A percentile compares a stretch with the other conserved stretches of the same genome.
phyloP scores from a whole-genome alignment of 2,329 filamentous ascomycete genomes.

The Chrysoporthe puriensis region DNA sequence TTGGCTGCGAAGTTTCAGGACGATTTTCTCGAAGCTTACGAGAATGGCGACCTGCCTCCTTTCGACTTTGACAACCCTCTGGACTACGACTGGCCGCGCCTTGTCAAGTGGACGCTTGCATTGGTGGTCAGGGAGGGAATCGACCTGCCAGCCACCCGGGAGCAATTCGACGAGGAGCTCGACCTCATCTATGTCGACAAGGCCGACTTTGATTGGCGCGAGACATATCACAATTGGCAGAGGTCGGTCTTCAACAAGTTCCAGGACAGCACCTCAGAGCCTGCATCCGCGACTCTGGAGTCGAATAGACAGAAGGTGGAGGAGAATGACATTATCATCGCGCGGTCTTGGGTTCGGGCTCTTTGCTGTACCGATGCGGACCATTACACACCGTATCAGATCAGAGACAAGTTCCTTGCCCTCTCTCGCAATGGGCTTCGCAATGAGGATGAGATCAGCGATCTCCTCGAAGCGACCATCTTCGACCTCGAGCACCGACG shows the following conservation, averaged over 20 bases:
- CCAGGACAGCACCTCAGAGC: constrained; percentile 55
- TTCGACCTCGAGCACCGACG: constrained; percentile 52
- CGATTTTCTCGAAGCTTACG: constrained; percentile 68
- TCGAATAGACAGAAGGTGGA: constrained; percentile 1
- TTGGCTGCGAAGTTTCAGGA: constrained; percentile 67
- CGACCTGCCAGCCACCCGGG: constrained; percentile 52
- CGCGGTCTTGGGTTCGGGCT: constrained; percentile 63
- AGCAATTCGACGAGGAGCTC: constrained; percentile 47
- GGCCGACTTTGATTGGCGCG: constrained; percentile 54
- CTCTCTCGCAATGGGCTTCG: constrained; percentile 41
- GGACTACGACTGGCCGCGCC: constrained; percentile 68
- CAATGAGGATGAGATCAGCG: constrained; percentile 45
- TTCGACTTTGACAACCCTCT: constrained; percentile 67
- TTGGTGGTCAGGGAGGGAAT: constrained; percentile 51
- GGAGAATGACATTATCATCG: constrained; percentile 40
- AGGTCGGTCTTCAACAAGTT: constrained; percentile 62
- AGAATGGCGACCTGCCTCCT: constrained; percentile 60
- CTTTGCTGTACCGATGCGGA: constrained; percentile 57
- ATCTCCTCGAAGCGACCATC: constrained; percentile 53
- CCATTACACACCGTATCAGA: constrained; percentile 51
- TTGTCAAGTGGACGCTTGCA: constrained; percentile 69
- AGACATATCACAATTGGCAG: constrained; percentile 58
- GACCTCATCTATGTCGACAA: constrained; percentile 26
- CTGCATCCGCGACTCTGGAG: constrained; percentile 45
- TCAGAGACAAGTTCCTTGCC: constrained; percentile 55